These are phyloP conservation scores for Candida coleopterorum DNA, from an alignment of 805 yeast genomes.

Conservation along the genomic window DNA sequence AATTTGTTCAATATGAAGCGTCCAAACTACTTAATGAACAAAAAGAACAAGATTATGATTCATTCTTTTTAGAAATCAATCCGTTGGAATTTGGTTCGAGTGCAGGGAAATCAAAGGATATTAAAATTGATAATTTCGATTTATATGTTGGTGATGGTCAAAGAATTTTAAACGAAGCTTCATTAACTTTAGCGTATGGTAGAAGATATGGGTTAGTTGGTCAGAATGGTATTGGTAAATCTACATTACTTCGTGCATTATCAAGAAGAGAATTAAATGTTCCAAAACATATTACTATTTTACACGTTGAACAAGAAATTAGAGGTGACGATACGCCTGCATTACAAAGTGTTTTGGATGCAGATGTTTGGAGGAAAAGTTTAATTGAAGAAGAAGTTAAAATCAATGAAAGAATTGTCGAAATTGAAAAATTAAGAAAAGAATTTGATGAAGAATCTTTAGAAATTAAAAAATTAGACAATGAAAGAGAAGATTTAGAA, in stretches of 20 bases:
- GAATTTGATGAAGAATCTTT: slow-evolving; percentile 76
- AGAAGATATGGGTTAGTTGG: slow-evolving; percentile 97
- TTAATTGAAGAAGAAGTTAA: slow-evolving; percentile 70
- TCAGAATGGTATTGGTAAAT: slow-evolving; percentile 99
- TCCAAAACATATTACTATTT: slow-evolving; percentile 91
- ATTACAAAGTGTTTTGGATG: slow-evolving; percentile 93
- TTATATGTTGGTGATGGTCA: slow-evolving; percentile 94
- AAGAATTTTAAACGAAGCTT: slow-evolving; percentile 84
- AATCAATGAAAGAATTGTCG: slow-evolving; percentile 68
- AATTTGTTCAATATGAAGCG: slow-evolving; percentile 88
- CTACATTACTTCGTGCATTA: slow-evolving; percentile 85
- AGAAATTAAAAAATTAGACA: slow-evolving; percentile 75
- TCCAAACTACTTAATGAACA: slow-evolving; percentile 72
- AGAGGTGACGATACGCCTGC: slow-evolving; percentile 91
- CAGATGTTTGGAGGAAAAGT: slow-evolving; percentile 98
- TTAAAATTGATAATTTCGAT: slow-evolving; percentile 88
- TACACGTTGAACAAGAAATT: slow-evolving; percentile 97
- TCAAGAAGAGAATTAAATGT: slow-evolving; percentile 90
- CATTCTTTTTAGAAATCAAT: slow-evolving; percentile 90
- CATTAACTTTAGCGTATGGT: slow-evolving; percentile 83
- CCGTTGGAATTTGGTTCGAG: slow-evolving; percentile 79
- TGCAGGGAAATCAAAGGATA: slow-evolving; percentile 97
- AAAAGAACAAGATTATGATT: slow-evolving; percentile 78
- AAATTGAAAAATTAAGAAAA: slow-evolving; percentile 62
- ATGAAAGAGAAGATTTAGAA: slow-evolving; percentile 85